These are phyloP conservation scores for Hamamelis virginiana DNA, from an alignment of 164 flowering plant species.

Conservation along the genomic window DNA sequence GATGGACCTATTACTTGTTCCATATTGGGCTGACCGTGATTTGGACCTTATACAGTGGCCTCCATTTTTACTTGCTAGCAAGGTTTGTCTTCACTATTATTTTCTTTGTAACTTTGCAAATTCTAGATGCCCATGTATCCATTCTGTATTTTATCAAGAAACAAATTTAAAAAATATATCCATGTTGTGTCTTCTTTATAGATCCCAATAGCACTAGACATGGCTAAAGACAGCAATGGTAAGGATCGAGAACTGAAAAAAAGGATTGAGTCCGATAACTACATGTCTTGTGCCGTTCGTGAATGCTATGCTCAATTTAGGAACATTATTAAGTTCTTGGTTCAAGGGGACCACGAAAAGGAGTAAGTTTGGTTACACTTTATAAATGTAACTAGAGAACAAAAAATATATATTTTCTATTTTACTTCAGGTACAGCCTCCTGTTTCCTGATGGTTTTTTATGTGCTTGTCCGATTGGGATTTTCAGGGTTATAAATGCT, in stretches of 20 bases:
- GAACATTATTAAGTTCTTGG: constrained; percentile 62
- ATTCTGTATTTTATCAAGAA: not conserved
- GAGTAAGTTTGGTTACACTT: constrained; percentile 38
- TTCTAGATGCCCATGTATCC: not conserved
- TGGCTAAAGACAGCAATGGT: constrained; percentile 97
- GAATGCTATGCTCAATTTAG: constrained; percentile 88
- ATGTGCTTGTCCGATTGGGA: not conserved
- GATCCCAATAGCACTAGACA: constrained; percentile 97
- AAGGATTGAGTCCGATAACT: constrained; percentile 61
- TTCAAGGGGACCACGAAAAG: constrained; percentile 60
- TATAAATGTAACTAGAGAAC: not conserved
- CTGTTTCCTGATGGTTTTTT: not conserved
- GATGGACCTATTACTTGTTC: constrained; percentile 92
- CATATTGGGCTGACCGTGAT: constrained; percentile 93
- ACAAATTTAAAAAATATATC: not conserved
- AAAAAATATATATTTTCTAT: not conserved
- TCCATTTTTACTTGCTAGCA: constrained; percentile 97
- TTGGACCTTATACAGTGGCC: constrained; percentile 91
- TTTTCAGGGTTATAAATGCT: constrained; percentile 61
- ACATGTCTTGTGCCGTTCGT: constrained; percentile 82
- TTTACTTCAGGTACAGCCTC: not conserved
- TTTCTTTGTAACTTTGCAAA: not conserved
- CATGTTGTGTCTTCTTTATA: constrained; percentile 20
- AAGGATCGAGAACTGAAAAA: constrained; percentile 78
- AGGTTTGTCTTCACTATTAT: constrained; percentile 44